These are phyloP conservation scores for Ophiostoma quercus DNA, from an alignment of 2,329 filamentous ascomycete genomes.

Conservation along the genomic window DNA sequence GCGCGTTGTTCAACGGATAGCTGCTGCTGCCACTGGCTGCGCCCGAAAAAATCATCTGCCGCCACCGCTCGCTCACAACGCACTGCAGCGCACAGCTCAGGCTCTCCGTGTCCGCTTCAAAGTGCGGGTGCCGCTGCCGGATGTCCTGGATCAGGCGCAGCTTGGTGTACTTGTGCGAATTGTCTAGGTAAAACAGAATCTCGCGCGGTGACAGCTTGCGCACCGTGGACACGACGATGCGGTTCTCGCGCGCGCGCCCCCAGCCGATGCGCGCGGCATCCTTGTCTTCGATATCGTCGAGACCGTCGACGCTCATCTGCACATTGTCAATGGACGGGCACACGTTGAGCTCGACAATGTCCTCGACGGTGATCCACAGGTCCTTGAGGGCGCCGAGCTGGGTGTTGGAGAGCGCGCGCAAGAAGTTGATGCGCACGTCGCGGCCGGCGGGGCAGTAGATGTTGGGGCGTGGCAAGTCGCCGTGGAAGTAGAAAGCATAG, in stretches of 20 bases:
- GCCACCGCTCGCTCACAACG: constrained; percentile 28
- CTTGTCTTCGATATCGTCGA: constrained; percentile 16
- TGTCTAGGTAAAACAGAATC: constrained; percentile 46
- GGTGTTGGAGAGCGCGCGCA: constrained; percentile 42
- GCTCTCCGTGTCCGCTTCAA: constrained; percentile 44
- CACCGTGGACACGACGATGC: constrained; percentile 36
- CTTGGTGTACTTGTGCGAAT: constrained; percentile 44
- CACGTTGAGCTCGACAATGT: constrained; percentile 43
- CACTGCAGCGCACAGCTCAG: constrained; percentile 31
- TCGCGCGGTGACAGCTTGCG: constrained; percentile 47
- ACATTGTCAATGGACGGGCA: constrained; percentile 43
- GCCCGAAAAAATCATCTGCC: constrained; percentile 17
- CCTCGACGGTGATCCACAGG: constrained; percentile 42
- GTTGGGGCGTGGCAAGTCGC: constrained; percentile 35
- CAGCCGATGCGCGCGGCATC: constrained; percentile 32
- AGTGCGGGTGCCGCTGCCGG: constrained; percentile 38
- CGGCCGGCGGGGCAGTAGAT: constrained; percentile 26
- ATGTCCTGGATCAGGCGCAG: constrained; percentile 42
- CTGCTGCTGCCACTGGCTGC: neutral
- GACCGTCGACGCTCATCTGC: constrained; percentile 31
- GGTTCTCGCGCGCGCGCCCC: constrained; percentile 31
- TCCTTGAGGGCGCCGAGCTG: constrained; percentile 45
- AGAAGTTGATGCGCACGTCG: constrained; percentile 40
- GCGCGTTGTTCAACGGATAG: neutral
- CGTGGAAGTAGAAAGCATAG: constrained; percentile 50